Evolutionary conservation across 2,329 filamentous ascomycete genomes (phyloP), one percentile per base, ranked within the genome.

Genomic region (Calonectria montana): DNA sequence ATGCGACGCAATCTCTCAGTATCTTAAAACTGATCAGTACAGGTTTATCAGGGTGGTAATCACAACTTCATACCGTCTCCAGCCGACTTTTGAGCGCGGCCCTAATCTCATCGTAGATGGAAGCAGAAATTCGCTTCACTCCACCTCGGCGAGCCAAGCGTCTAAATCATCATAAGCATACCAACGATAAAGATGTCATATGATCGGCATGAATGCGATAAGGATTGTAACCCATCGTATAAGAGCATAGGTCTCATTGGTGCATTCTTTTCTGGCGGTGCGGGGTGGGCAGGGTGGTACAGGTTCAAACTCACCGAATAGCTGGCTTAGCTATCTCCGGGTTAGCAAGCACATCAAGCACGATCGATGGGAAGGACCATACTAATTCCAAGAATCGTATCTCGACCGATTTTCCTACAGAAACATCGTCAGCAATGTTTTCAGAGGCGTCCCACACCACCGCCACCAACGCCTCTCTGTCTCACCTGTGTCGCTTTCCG

Each of bases 71-170:
- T 83, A 92, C 90, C 31, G 74, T 73, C 6, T 83, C 75, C 0
- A 96, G 82, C 0, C 87, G 84, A 0, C 76, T 72, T 25, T 87
- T 89, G 1, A 96, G 65, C 0, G 86, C 89, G 0, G 4, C 21
- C 0, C 94, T 86, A 0, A 87, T 81, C 0, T 94, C 91, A 0
- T 91, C 86, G 77, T 96, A 96, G 3, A 95, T 92, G 0, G 55
- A 74, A 0, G 80, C 88, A 0, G 91, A 92, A 10, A 96, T 94
- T 0, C 94, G 87, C 80, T 95, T 95, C 0, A 96, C 92, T 0
- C 94, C 94, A 1, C 94, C 94, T 8, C 94, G 91, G 7, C 94
- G 90, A 1, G 94, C 94, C 0, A 96, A 83, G 47, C 94, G 91
- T 75, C 93, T 92, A 70, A 23, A 13, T 21, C 39, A 16, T 21